Base-by-base conservation (phyloP, 306 rosid species). In the Castanea sativa region DNA sequence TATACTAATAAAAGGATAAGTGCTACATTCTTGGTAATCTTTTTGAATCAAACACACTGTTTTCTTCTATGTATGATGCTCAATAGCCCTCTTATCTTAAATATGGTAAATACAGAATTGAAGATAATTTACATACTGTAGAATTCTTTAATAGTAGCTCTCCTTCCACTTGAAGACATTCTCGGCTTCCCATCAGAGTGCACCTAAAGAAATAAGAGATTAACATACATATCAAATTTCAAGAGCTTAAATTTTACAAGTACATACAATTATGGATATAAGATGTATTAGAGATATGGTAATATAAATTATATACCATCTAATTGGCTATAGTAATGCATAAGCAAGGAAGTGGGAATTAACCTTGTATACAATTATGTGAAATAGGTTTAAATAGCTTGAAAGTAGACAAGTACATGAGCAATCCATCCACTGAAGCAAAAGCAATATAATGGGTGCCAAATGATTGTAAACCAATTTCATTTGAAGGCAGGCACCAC, bases 381-480 rank as follows among this genome's bases (percentile, higher is more conserved):
- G 88, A 80, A 91, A 85, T 73, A 88, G 93, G 82, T 84, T 83
- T 18, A 89, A 83, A 80, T 83, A 85, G 11, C 79, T 88, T 45
- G 88, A 68, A 83, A 84, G 77, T 79, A 91, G 85, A 84, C 87
- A 89, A 13, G 94, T 82, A 68, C 83, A 87, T 1, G 90, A 87
- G 77, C 80, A 89, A 81, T 89, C 92, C 78, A 93, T 77, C 96
- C 94, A 91, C 64, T 80, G 87, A 56, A 88, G 81, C 70, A 91
- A 81, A 85, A 79, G 71, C 84, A 90, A 76, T 72, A 90, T 75
- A 65, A 91, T 32, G 14, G 94, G 92, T 25, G 92, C 94, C 84
- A 90, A 76, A 57, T 91, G 79, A 83, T 76, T 83, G 80, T 79
- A 90, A 55, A 84, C 96, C 81, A 91, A 75, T 83, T 89, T 91